Base-by-base conservation (phyloP, 768 basidiomycete genomes). In the Coprinopsis strossmayeri region DNA sequence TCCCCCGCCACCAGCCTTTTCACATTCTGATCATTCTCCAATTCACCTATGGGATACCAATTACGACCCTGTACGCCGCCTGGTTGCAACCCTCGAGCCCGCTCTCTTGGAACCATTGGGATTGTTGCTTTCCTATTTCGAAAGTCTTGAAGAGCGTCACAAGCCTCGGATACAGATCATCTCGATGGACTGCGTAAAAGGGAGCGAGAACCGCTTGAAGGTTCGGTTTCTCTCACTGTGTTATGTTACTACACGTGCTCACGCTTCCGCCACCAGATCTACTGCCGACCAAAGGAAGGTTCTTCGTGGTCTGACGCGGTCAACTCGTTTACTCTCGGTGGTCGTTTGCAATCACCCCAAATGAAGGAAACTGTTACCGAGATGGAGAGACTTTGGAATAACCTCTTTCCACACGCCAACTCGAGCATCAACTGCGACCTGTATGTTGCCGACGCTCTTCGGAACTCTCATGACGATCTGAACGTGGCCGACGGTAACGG, bases 81-180 rank as follows among this genome's bases (percentile, higher is more conserved):
- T 64, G 21, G 51, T 66, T 11, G 43, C 48, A 10, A 49, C 50
- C 5, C 56, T 66, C 10, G 57, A 66, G 43, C 59, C 62, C 5
- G 53, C 49, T 18, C 47, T 66, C 25, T 44, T 53, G 15, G 38
- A 57, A 25, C 63, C 64, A 2, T 55, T 66, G 27, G 52, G 61
- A 13, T 53, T 59, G 43, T 50, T 66, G 46, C 52, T 59, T 25
- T 56, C 59, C n/a, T 66, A 61, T 48, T 54, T 59, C 46, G 55
- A 61, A 13, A 43, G 45, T 15, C 52, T 57, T 9, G 59, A 63
- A 34, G 50, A 53, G 9, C 35, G 34, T 7, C 50, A 45, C 18
- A 59, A 58, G 46, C 64, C 64, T n/a, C 50, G 59, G 15, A 49
- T 64, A 1, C 53, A 63, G 42, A 62, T 66, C 18, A 50, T 64